Base-by-base conservation (phyloP, 2,329 filamentous ascomycete species). In the Stagonosporopsis chrysanthemi region DNA sequence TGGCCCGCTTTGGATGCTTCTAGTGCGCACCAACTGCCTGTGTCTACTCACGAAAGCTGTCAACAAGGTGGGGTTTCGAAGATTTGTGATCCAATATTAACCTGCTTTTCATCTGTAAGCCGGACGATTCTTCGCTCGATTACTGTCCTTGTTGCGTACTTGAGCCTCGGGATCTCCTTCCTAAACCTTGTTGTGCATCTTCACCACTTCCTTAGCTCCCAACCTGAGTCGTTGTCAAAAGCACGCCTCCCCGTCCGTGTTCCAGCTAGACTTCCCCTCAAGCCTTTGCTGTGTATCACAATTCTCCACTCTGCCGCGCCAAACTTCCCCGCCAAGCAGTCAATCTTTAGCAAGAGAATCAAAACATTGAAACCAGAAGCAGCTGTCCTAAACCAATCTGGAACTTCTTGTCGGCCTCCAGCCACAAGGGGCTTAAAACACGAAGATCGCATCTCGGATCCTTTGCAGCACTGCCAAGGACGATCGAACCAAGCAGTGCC, bases 291-390 rank as follows among this genome's bases (percentile, higher is more conserved):
- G 56, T 56, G 58, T 65, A 56, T 62, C 65, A 64, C 59, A 39
- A 52, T 49, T 66, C 63, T 66, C 69, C 70, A 70, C 69, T 69
- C 62, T 64, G 66, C 65, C 62, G 69, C 68, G 61, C 64, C 65
- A 69, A 65, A 66, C 61, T 63, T 42, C 58, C 63, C 44, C 54
- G 65, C 63, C 64, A 67, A 65, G 66, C 53, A 41, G 61, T 56
- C 45, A 38, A 52, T 58, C 62, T 65, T 48, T 67, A 40, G 44
- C 66, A 67, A 67, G 62, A 64, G 49, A 57, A 58, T 61, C 60
- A 62, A 68, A 67, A 66, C 60, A 51, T 63, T 49, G 60, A 65
- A 60, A 65, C 67, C 59, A 59, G 62, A 64, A 64, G 58, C 61
- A 56, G 49, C 56, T 52, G 50, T 52, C 53, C 46, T 64, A 66